These are phyloP conservation scores for Luffa acutangula DNA, from an alignment of 306 rosid genomes.

Conservation along the genomic window DNA sequence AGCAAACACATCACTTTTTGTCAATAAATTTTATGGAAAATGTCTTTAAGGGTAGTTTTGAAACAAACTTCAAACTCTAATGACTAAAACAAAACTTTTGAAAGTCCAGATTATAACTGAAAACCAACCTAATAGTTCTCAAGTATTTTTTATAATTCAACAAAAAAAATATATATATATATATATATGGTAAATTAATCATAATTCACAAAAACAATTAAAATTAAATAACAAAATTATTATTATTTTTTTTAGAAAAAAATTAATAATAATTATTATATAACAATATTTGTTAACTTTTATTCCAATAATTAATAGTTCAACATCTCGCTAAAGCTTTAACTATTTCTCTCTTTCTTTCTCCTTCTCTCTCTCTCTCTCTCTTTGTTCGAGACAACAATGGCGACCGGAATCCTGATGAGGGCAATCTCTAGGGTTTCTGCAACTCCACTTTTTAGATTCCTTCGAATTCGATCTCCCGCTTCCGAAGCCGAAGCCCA, in stretches of 20 bases:
- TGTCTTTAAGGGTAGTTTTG: no score
- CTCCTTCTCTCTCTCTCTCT: background rate
- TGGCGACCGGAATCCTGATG: slow-evolving; percentile 62
- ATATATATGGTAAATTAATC: no score
- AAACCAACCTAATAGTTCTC: no score
- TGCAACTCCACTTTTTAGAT: slow-evolving; percentile 27
- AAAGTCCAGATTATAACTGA: no score
- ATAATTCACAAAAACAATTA: background rate
- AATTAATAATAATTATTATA: background rate
- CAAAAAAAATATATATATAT: no score
- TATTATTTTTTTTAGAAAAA: no score
- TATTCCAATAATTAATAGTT: background rate
- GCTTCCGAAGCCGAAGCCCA: slow-evolving; percentile 59
- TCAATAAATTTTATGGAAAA: no score
- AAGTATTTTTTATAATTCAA: no score
- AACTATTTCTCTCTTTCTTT: background rate
- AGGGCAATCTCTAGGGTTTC: slow-evolving; percentile 31
- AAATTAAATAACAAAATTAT: background rate
- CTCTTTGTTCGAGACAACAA: slow-evolving; percentile 8
- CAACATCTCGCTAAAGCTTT: background rate
- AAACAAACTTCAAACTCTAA: no score
- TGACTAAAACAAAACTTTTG: no score
- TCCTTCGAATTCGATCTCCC: slow-evolving; percentile 29
- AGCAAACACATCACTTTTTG: no score
- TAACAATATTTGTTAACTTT: background rate